phyloP scores from a whole-genome alignment of 805 yeast genomes.

The Ogataea thermomethanolica region DNA sequence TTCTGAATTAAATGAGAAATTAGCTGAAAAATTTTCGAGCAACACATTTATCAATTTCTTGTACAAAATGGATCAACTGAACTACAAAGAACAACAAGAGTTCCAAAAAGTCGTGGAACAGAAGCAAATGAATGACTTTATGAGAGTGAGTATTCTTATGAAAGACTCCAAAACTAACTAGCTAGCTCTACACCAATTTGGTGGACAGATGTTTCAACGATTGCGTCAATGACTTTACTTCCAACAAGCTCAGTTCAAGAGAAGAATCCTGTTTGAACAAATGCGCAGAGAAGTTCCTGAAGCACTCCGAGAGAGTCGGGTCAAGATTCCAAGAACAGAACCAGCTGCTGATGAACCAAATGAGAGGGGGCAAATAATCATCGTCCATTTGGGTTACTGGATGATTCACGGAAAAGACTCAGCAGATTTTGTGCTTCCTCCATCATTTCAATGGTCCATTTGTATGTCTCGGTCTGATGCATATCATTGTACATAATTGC shows the following conservation, averaged over 20 bases:
- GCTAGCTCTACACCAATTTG: conserved; percentile 74
- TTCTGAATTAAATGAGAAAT: not conserved
- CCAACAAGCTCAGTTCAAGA: conserved; percentile 77
- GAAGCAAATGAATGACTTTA: conserved; percentile 98
- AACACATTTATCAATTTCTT: not conserved
- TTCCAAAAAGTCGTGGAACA: conserved; percentile 94
- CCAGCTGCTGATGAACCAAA: conserved; percentile 65
- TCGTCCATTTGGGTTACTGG: conserved; percentile 7
- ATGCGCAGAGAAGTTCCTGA: conserved; percentile 96
- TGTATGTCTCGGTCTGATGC: conserved; percentile 52
- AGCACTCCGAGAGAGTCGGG: conserved; percentile 97
- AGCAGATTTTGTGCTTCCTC: conserved; percentile 56
- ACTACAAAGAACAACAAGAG: conserved; percentile 93
- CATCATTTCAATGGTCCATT: conserved; percentile 68
- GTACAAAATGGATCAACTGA: conserved; percentile 81
- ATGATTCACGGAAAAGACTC: conserved; percentile 52
- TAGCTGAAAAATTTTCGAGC: conserved; percentile 11
- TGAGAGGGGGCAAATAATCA: conserved; percentile 36
- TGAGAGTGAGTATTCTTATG: conserved; percentile 57
- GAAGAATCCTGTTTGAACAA: conserved; percentile 83
- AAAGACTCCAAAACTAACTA: conserved; percentile 1
- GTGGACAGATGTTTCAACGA: conserved; percentile 97
- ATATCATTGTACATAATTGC: conserved; percentile 78
- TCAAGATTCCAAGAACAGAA: conserved; percentile 99
- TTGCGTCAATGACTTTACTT: conserved; percentile 98